Evolutionary conservation across 768 basidiomycete genomes (phyloP).

Genomic region (Sarcomyxa edulis): DNA sequence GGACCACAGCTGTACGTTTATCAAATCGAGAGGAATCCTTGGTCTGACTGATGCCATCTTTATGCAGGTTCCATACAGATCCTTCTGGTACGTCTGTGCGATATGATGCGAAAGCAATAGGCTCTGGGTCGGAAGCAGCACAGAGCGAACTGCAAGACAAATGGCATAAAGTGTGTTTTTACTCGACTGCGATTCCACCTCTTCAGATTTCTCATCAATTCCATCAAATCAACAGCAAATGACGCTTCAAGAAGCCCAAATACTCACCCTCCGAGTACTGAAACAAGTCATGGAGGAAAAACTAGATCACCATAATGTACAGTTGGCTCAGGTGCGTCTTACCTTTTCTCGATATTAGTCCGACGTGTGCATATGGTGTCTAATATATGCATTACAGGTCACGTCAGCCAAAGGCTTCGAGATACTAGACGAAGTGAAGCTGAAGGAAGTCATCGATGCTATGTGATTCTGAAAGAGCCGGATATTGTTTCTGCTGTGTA

Average conservation of each 20-base stretch:
- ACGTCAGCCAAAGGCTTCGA: constrained; percentile 80
- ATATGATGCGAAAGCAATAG: constrained; percentile 98
- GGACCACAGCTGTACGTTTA: constrained; percentile 90
- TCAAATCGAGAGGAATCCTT: not conserved
- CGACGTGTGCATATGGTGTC: constrained; percentile 1
- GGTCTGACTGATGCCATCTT: constrained; percentile 4
- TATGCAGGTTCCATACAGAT: constrained; percentile 87
- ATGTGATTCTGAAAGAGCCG: no score
- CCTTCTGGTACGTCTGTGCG: constrained; percentile 97
- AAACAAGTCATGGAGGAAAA: constrained; percentile 99
- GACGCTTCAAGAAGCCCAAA: constrained; percentile 83
- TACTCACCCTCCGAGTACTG: constrained; percentile 79
- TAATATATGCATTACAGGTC: constrained; percentile 46
- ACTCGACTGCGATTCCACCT: not conserved
- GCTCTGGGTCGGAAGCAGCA: constrained; percentile 95
- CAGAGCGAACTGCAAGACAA: constrained; percentile 96
- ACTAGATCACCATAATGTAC: constrained; percentile 97
- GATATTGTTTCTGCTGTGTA: no score
- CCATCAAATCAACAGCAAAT: constrained; percentile 62
- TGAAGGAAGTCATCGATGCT: constrained; percentile 82
- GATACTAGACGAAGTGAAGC: constrained; percentile 74
- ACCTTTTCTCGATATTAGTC: constrained; percentile 4
- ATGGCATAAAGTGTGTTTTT: constrained; percentile 76
- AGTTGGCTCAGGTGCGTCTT: constrained; percentile 79
- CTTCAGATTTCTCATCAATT: not conserved